Evolutionary conservation across 1,284 basidiomycete genomes (phyloP).

Genomic region (Ustilago loliicola): DNA sequence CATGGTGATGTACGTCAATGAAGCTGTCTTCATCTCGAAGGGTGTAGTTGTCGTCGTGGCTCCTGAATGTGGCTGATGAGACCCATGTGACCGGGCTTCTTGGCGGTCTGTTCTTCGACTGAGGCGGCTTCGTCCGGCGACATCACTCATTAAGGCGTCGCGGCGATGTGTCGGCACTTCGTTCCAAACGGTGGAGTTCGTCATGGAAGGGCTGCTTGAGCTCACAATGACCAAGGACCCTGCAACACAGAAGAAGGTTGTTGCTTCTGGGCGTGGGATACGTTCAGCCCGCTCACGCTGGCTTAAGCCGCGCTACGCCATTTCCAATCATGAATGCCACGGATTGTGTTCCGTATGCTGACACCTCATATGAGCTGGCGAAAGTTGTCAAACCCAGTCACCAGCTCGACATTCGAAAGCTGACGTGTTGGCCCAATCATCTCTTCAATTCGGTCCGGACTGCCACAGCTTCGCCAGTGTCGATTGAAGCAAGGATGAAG

Average conservation of each 20-base stretch:
- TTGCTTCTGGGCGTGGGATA: background rate
- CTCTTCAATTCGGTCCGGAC: too few relatives aligned
- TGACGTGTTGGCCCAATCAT: too few relatives aligned
- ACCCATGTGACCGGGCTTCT: background rate
- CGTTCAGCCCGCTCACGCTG: background rate
- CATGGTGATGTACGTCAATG: background rate
- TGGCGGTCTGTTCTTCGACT: too few relatives aligned
- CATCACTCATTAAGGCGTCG: too few relatives aligned
- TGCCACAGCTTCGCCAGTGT: too few relatives aligned
- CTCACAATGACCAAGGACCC: too few relatives aligned
- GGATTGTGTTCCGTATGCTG: background rate
- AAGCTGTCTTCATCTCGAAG: background rate
- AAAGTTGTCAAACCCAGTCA: too few relatives aligned
- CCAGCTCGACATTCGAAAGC: too few relatives aligned
- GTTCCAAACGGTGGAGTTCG: too few relatives aligned
- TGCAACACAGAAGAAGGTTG: conserved; percentile 2
- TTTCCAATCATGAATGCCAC: background rate
- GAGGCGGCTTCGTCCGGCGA: too few relatives aligned
- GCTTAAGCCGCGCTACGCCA: background rate
- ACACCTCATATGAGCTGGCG: background rate
- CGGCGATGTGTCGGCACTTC: background rate
- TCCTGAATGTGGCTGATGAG: background rate
- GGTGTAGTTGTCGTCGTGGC: background rate
- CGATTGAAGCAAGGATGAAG: background rate
- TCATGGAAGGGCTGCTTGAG: too few relatives aligned